Evolutionary conservation across 768 basidiomycete species (phyloP).

Genomic region (Amyloporia xantha): DNA sequence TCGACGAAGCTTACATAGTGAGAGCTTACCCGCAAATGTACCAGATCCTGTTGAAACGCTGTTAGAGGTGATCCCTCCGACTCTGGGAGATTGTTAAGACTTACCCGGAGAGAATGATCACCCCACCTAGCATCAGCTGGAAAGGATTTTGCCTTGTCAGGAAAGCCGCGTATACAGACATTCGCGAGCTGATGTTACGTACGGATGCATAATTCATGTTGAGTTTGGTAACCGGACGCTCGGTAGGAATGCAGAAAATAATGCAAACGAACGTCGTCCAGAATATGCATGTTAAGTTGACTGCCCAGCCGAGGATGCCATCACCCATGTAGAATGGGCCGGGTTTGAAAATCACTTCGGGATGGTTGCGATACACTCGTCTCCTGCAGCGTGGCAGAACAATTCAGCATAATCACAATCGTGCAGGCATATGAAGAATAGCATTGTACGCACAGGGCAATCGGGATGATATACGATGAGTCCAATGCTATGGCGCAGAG

Average conservation of each 20-base stretch:
- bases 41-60: not conserved
- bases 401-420: too few relatives aligned
- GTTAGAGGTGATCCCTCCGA: not conserved
- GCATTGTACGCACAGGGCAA: conserved; percentile 41
- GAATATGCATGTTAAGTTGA: conserved; percentile 54
- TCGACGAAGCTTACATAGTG: too few relatives aligned
- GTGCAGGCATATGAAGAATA: too few relatives aligned
- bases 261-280: conserved; percentile 67
- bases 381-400: conserved; percentile 41
- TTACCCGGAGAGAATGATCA: conserved; percentile 27
- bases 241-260: conserved; percentile 67
- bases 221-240: conserved; percentile 53
- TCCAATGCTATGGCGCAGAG: conserved; percentile 76
- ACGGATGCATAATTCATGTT: conserved; percentile 82
- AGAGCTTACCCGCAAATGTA: not conserved
- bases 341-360: conserved; percentile 77
- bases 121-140: conserved; percentile 27
- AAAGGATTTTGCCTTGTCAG: not conserved
- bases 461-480: conserved; percentile 77
- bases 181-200: conserved; percentile 15
- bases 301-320: conserved; percentile 54
- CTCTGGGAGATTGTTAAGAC: conserved; percentile 1
- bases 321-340: conserved; percentile 84
- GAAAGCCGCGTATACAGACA: not conserved
- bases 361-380: conserved; percentile 60